Evolutionary conservation across 192 early-diverging fungal genomes (phyloP), one percentile per base, ranked within the genome.

Genomic region (Entomortierella parvispora): DNA sequence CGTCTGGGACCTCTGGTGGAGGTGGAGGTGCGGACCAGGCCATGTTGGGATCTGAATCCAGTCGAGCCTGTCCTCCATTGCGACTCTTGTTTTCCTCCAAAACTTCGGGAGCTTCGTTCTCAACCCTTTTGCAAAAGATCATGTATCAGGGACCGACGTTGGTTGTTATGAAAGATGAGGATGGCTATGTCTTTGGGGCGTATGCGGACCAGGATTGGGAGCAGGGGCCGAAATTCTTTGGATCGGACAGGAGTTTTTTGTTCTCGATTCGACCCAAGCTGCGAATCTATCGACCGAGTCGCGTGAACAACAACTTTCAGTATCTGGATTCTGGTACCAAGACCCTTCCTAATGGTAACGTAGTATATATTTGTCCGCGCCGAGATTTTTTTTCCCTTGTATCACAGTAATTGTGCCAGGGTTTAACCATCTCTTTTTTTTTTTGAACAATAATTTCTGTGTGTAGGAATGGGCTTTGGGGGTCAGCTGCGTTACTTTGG

Each of bases 401-500:
- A n/a, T n/a, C n/a, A n/a, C n/a, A n/a, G n/a, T n/a, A n/a, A n/a
- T 1, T 18, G 44, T 45, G 44, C 14, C n/a, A 45, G 12, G n/a
- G 14, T 17, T 45, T 1, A 45, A 11, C 23, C 8, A 49, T 49
- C 48, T n/a, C 48, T 49, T 49, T 64, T 43, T 26, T 15, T 23
- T 45, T 44, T 23, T 46, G 14, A n/a, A n/a, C n/a, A n/a, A n/a
- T n/a, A n/a, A n/a, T n/a, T n/a, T 65, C 7, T 34, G 32, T 55
- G 32, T 23, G 60, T 63, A 82, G 81, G 88, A 0, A 72, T 92
- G 31, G 92, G 90, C 3, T 85, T 91, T 66, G 92, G 92, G 31
- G 92, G 92, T 10, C 92, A 94, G 58, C 62, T 92, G 56, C 88
- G 85, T 5, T 90, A 92, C 66, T 89, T 84, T 74, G 91, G 90